Conservation (phyloP, 768 basidiomycete genomes). For the Rhodotorula graminis region DNA sequence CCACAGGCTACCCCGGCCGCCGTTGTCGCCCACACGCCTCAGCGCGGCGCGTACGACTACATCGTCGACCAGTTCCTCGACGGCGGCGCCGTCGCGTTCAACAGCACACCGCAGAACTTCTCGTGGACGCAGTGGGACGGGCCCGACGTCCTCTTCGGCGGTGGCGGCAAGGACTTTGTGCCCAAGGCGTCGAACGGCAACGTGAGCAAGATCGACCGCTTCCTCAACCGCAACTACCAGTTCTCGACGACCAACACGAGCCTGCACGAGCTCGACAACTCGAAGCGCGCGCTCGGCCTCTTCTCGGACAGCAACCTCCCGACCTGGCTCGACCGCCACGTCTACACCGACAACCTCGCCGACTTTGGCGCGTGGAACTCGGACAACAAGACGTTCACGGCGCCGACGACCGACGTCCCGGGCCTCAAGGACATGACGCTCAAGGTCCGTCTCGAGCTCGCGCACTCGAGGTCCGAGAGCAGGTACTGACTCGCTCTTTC, state of each 20-base stretch:
- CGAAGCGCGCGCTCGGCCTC: conserved; percentile 46
- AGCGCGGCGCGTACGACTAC: conserved; percentile 44
- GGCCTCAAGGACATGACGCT: conserved; percentile 50
- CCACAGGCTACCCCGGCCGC: conserved; percentile 48
- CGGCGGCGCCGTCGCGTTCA: conserved; percentile 38
- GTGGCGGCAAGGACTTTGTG: conserved; percentile 30
- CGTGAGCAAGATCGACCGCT: conserved; percentile 41
- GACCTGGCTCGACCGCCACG: conserved; percentile 49
- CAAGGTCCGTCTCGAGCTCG: conserved; percentile 31
- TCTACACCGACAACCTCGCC: conserved; percentile 44
- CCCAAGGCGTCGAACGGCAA: conserved; percentile 36
- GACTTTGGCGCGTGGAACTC: conserved; percentile 7
- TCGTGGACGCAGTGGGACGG: conserved; percentile 47
- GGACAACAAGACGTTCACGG: conserved; percentile 11
- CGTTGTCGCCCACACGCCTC: conserved; percentile 40
- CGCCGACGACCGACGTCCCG: conserved; percentile 19
- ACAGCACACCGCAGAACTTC: conserved; percentile 33
- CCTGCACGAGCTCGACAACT: conserved; percentile 42
- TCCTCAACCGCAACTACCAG: conserved; percentile 44
- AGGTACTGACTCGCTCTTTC: too few species aligned
- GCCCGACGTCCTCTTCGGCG: conserved; percentile 41
- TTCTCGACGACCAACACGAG: conserved; percentile 46
- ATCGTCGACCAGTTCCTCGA: conserved; percentile 47
- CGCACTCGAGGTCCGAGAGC: too few species aligned
- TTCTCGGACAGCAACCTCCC: conserved; percentile 46